These are phyloP conservation scores for Penicillium sp. DNA, from an alignment of 2,329 filamentous ascomycete genomes.

Conservation along the genomic window DNA sequence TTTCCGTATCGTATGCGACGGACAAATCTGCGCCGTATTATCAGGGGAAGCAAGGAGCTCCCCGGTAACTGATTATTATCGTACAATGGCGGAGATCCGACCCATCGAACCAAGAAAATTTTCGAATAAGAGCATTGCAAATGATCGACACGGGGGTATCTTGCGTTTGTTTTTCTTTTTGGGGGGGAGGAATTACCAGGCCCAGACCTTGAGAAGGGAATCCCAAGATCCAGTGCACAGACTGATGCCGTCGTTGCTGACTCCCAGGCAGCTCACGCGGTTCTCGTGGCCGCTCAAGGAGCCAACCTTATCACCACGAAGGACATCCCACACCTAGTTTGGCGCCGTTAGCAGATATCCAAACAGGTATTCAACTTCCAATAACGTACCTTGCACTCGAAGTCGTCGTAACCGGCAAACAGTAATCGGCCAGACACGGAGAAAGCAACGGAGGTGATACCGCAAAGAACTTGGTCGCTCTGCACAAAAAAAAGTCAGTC, in stretches of 20 bases:
- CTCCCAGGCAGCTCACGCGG: slow-evolving; percentile 95
- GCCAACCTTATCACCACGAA: slow-evolving; percentile 94
- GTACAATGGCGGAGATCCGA: slow-evolving; percentile 42
- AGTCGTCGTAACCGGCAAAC: slow-evolving; percentile 98
- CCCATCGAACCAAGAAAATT: slow-evolving; percentile 33
- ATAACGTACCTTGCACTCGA: slow-evolving; percentile 91
- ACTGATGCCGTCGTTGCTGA: slow-evolving; percentile 98
- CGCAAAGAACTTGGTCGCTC: slow-evolving; percentile 96
- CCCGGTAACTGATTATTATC: slow-evolving; percentile 46
- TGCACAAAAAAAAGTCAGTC: slow-evolving; percentile 39
- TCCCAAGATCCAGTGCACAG: slow-evolving; percentile 99
- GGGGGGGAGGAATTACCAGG: slow-evolving; percentile 59
- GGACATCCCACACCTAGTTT: slow-evolving; percentile 89
- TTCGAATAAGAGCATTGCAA: slow-evolving; percentile 39
- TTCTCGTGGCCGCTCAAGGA: slow-evolving; percentile 97
- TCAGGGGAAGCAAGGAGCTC: slow-evolving; percentile 26
- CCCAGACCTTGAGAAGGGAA: slow-evolving; percentile 91
- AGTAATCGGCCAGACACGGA: slow-evolving; percentile 93
- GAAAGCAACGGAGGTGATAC: slow-evolving; percentile 96
- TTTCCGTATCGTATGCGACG: slow-evolving; percentile 25
- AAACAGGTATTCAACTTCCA: background rate
- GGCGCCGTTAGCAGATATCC: slow-evolving; percentile 18
- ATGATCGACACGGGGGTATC: slow-evolving; percentile 38
- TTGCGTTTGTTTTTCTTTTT: slow-evolving; percentile 24
- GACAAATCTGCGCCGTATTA: slow-evolving; percentile 30